Evolutionary conservation across 371 early-diverging fungal species (phyloP).

Genomic region (Mortierella sp.): DNA sequence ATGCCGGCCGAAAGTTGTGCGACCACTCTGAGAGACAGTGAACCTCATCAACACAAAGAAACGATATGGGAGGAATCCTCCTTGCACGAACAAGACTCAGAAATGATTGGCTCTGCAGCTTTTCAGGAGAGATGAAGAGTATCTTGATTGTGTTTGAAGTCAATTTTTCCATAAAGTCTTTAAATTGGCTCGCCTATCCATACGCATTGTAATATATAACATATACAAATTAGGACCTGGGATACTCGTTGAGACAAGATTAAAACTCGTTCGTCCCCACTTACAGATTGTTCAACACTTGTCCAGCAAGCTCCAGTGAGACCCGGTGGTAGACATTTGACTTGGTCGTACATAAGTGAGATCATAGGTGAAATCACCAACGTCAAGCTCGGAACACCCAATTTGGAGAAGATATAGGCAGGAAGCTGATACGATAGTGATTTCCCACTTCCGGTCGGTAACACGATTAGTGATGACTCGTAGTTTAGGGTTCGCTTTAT

Average conservation of each 20-base stretch:
- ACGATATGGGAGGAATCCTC: conserved; percentile 62
- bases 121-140: conserved; percentile 76
- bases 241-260: neutral
- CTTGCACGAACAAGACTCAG: conserved; percentile 56
- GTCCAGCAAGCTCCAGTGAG: conserved; percentile 74
- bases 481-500: conserved; percentile 62
- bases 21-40: conserved; percentile 92
- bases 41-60: conserved; percentile 83
- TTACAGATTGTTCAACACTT: conserved; percentile 73
- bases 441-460: conserved; percentile 84
- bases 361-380: conserved; percentile 87
- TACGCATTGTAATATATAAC: neutral
- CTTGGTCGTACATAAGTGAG: conserved; percentile 87
- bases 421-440: conserved; percentile 86
- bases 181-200: conserved; percentile 40
- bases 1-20: conserved; percentile 80
- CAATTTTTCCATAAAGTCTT: conserved; percentile 56
- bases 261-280: conserved; percentile 6
- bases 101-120: conserved; percentile 67
- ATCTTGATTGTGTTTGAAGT: conserved; percentile 62
- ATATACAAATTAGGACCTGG: neutral
- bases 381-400: conserved; percentile 61
- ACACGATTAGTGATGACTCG: conserved; percentile 64
- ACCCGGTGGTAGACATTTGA: conserved; percentile 71
- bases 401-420: conserved; percentile 64